Percentiles rank a stretch among this genome's conserved stretches.
These are phyloP conservation scores for Kazachstania sp. DNA, from an alignment of 1,139 yeast genomes.

Conservation along the genomic window DNA sequence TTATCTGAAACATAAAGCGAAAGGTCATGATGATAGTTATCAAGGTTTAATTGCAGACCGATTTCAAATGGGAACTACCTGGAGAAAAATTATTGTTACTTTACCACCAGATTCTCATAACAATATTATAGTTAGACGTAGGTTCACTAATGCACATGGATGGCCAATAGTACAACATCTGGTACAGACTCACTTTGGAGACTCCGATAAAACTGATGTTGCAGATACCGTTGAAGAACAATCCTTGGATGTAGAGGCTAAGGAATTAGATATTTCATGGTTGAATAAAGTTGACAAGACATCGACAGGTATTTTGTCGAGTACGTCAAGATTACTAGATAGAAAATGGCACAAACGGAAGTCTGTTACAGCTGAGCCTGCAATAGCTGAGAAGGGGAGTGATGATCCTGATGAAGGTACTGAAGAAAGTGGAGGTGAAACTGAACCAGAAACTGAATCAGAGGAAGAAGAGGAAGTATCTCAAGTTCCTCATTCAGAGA, in stretches of 20 bases:
- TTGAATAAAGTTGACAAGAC: conserved; percentile 7
- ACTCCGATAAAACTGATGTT: neutral
- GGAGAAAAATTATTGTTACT: conserved; percentile 87
- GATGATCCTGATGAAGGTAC: no score
- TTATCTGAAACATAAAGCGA: conserved; percentile 32
- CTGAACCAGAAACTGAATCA: no score
- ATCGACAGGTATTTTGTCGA: conserved; percentile 4
- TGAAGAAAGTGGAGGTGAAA: no score
- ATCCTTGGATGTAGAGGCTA: neutral
- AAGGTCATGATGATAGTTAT: conserved; percentile 7
- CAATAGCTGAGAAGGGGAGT: no score
- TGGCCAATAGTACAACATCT: conserved; percentile 91
- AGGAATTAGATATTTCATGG: conserved; percentile 6
- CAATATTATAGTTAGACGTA: conserved; percentile 78
- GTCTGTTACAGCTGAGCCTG: neutral
- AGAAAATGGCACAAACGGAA: conserved; percentile 2
- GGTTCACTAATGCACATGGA: conserved; percentile 91
- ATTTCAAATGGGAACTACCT: conserved; percentile 73
- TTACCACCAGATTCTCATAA: conserved; percentile 92
- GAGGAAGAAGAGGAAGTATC: no score
- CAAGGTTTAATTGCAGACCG: conserved; percentile 82
- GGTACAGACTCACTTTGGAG: conserved; percentile 50
- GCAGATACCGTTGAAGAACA: neutral
- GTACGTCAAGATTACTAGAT: conserved; percentile 3
- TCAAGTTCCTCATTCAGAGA: no score